Percentiles rank a stretch among this genome's conserved stretches.
Conservation (phyloP, 208 protist species). For the Crithidia acanthocephali region DNA sequence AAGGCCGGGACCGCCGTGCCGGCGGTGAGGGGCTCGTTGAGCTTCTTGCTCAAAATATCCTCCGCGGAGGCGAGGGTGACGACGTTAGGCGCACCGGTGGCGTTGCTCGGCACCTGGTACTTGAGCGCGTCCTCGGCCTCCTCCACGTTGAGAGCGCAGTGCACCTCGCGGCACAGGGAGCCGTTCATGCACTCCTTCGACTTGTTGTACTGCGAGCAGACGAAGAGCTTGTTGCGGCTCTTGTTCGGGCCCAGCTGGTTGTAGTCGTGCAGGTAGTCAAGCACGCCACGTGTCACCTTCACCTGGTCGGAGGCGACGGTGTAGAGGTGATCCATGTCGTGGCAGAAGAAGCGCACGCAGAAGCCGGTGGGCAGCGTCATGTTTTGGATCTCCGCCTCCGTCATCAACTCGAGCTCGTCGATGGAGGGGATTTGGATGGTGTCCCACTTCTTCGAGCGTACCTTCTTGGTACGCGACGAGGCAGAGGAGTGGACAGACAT, state of each 20-base stretch:
- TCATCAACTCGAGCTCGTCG: constrained; percentile 52
- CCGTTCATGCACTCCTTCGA: constrained; percentile 59
- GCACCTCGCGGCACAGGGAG: constrained; percentile 74
- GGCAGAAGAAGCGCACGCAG: constrained; percentile 75
- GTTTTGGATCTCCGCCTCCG: constrained; percentile 39
- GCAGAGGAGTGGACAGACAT: constrained; percentile 22
- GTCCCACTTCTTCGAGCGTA: constrained; percentile 65
- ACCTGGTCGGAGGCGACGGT: constrained; percentile 62
- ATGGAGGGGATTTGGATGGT: constrained; percentile 55
- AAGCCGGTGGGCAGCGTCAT: constrained; percentile 57
- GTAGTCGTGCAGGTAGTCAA: constrained; percentile 85
- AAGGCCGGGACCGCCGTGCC: constrained; percentile 15
- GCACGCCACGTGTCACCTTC: constrained; percentile 61
- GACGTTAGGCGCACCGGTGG: constrained; percentile 59
- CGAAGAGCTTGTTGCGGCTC: constrained; percentile 70
- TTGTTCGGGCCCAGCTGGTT: constrained; percentile 82
- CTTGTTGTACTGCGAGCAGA: constrained; percentile 64
- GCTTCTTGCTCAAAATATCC: constrained; percentile 40
- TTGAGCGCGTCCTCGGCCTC: constrained; percentile 53
- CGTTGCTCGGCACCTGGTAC: constrained; percentile 74
- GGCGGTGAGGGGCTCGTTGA: constrained; percentile 32
- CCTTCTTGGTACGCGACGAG: constrained; percentile 42
- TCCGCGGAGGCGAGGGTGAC: constrained; percentile 29
- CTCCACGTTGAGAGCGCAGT: constrained; percentile 58
- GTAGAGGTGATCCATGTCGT: constrained; percentile 79